Percentiles rank a stretch among this genome's conserved stretches.
phyloP scores from a whole-genome alignment of 2,329 filamentous ascomycete genomes.

The Fusarium sp. region DNA sequence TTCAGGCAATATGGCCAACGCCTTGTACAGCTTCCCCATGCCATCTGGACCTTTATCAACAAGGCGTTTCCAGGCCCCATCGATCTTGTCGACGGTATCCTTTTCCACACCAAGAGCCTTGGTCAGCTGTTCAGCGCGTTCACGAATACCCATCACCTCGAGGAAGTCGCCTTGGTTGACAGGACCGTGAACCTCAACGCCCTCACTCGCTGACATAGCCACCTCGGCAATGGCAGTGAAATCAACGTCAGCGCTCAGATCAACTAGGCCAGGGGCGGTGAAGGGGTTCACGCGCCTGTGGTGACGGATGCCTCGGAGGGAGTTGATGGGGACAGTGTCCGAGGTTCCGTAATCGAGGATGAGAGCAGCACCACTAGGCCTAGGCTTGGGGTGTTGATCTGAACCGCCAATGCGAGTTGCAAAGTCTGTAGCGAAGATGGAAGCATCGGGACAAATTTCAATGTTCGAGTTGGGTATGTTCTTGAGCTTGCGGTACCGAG shows the following conservation, averaged over 20 bases:
- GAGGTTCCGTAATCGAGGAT: slow-evolving; percentile 94
- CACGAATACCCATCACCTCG: slow-evolving; percentile 81
- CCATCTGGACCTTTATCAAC: slow-evolving; percentile 85
- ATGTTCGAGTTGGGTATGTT: slow-evolving; percentile 76
- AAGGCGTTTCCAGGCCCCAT: slow-evolving; percentile 81
- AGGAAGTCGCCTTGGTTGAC: slow-evolving; percentile 88
- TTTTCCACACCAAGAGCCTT: slow-evolving; percentile 56
- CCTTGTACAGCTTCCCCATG: slow-evolving; percentile 97
- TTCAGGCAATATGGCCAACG: slow-evolving; percentile 88
- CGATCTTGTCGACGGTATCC: slow-evolving; percentile 70
- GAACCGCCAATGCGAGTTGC: slow-evolving; percentile 85
- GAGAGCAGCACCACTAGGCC: slow-evolving; percentile 85
- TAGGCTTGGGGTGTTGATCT: slow-evolving; percentile 63
- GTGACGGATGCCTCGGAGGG: slow-evolving; percentile 85
- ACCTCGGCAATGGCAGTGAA: slow-evolving; percentile 88
- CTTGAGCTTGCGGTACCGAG: slow-evolving; percentile 82
- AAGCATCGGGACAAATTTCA: slow-evolving; percentile 90
- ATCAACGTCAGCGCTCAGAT: slow-evolving; percentile 93
- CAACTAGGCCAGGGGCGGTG: slow-evolving; percentile 81
- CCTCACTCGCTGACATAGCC: slow-evolving; percentile 78
- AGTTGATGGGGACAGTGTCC: slow-evolving; percentile 84
- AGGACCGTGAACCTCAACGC: slow-evolving; percentile 92
- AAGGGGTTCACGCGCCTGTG: slow-evolving; percentile 86
- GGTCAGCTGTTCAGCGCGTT: slow-evolving; percentile 77
- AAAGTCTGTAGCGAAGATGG: slow-evolving; percentile 83